These are phyloP conservation scores for Boletus sp. DNA, from an alignment of 768 basidiomycete species.

Conservation along the genomic window DNA sequence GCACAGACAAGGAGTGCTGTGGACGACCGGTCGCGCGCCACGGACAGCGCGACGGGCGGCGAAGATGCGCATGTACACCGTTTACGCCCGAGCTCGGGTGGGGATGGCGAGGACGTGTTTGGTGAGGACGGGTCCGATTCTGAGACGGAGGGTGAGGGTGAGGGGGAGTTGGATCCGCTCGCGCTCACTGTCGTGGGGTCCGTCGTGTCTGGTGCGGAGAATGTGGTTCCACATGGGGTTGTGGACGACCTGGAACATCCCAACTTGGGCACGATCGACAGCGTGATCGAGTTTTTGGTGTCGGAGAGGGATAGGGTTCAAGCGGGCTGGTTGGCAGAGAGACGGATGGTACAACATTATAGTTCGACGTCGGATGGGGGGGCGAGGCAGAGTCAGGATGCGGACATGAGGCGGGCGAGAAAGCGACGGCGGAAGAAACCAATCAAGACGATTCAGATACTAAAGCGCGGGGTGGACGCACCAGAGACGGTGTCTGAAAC, in stretches of 20 bases:
- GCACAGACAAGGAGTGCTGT: constrained; percentile 23
- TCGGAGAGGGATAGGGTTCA: constrained; percentile 61
- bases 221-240: constrained; percentile 23
- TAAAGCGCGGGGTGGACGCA: constrained; percentile 21
- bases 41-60: constrained; percentile 20
- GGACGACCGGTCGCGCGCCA: constrained; percentile 25
- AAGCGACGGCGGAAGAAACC: constrained; percentile 40
- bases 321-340: constrained; percentile 36
- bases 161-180: constrained; percentile 31
- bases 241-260: constrained; percentile 44
- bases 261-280: constrained; percentile 69
- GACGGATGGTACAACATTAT: constrained; percentile 25
- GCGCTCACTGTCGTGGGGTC: constrained; percentile 28
- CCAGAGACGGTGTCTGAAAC: constrained; percentile 23
- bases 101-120: constrained; percentile 8
- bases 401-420: constrained; percentile 37
- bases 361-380: constrained; percentile 37
- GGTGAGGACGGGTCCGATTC: constrained; percentile 25
- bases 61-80: constrained; percentile 1
- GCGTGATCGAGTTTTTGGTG: constrained; percentile 71
- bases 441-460: constrained; percentile 26
- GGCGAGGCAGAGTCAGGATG: constrained; percentile 36
- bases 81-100: neutral
- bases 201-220: constrained; percentile 18
- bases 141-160: constrained; percentile 39